Evolutionary conservation across 441 rosid genomes (phyloP), one percentile per base, ranked within the genome.

Genomic region (Capsella rubella): DNA sequence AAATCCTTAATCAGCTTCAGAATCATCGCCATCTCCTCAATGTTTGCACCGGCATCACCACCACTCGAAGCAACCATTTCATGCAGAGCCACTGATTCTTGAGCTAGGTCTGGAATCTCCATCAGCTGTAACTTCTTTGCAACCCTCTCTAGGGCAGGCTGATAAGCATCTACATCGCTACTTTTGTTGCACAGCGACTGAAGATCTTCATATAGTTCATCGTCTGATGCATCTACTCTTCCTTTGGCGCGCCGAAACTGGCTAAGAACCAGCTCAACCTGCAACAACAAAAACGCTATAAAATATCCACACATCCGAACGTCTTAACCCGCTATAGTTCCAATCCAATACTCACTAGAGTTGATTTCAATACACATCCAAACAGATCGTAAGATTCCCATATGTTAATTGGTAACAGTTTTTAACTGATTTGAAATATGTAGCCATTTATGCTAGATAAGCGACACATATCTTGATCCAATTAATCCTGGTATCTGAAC

Each of bases 171-270:
- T 31, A 79, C 66, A 80, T 87, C 89, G 50, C 67, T 79, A 78
- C 77, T 82, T 73, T 86, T 84, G 79, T 80, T 77, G 70, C 87
- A 81, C 42, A 94, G 88, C 16, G 85, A 86, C 15, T 85, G 71
- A 16, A 94, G 89, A 84, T 88, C 93, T 54, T 82, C 84, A 62
- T 82, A 81, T 39, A 94, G 79, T 79, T 85, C 91, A 46, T 65
- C 81, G 62, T 91, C 94, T 9, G 87, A 79, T 56, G 84, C 63
- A 67, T 94, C 97, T 67, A 82, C 82, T 81, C 95, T 90, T 75
- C 93, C 97, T 82, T 90, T 90, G 28, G 99, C 94, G 84, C 97
- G 85, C 79, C 85, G 84, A 74, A 92, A 94, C 74, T 94, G 97
- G 49, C 90, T 80, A 42, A 89, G 85, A 18, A 94, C 97, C 66